A percentile compares a stretch with the other conserved stretches of the same genome.
These are phyloP conservation scores for Pythium phragmiticola DNA, from an alignment of 352 stramenopile species.

Conservation along the genomic window DNA sequence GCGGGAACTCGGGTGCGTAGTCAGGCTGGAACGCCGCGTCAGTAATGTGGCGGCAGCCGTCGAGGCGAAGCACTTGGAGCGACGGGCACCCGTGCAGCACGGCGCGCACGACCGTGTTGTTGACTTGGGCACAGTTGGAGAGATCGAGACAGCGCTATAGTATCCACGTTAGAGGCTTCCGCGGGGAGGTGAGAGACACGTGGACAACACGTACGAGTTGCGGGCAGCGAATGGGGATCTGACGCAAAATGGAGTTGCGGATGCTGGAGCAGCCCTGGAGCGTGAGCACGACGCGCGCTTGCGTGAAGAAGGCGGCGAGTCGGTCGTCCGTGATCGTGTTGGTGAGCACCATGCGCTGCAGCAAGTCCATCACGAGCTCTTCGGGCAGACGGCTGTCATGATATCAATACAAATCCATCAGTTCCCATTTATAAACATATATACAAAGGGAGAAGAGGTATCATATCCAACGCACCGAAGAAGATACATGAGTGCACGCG, in stretches of 20 bases:
- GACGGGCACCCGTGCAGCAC: conserved; percentile 76
- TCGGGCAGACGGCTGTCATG: conserved; percentile 62
- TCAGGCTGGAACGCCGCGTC: conserved; percentile 86
- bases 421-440: background rate
- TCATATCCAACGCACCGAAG: conserved; percentile 48
- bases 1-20: conserved; percentile 63
- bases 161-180: background rate
- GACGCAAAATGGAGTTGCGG: conserved; percentile 83
- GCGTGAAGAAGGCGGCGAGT: conserved; percentile 78
- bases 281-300: conserved; percentile 66
- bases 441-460: background rate
- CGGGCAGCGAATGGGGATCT: conserved; percentile 83
- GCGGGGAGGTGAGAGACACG: conserved; percentile 2
- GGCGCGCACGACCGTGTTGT: conserved; percentile 79
- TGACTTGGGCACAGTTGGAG: conserved; percentile 85
- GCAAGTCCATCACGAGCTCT: conserved; percentile 74
- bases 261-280: conserved; percentile 74
- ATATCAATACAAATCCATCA: background rate
- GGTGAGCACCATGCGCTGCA: conserved; percentile 68
- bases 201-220: conserved; percentile 49
- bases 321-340: conserved; percentile 83
- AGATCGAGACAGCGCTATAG: conserved; percentile 78
- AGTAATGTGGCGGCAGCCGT: conserved; percentile 85
- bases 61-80: conserved; percentile 77
- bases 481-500: conserved; percentile 52